Evolutionary conservation across 371 early-diverging fungal species (phyloP).

Genomic region (Lichtheimia ramosa): DNA sequence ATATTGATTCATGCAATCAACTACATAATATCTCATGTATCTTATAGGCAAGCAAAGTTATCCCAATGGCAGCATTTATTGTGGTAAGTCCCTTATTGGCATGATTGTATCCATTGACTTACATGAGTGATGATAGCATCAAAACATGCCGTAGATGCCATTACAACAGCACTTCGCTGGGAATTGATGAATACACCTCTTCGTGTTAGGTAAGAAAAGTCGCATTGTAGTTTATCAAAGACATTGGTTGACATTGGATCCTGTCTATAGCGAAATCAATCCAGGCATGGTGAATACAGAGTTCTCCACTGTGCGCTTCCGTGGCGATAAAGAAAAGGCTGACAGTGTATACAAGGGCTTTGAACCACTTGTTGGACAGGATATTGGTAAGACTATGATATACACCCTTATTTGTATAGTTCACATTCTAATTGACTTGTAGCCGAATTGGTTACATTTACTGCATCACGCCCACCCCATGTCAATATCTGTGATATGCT

Average conservation of each 20-base stretch:
- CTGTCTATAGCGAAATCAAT: constrained; percentile 42
- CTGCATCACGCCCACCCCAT: constrained; percentile 78
- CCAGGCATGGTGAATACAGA: constrained; percentile 92
- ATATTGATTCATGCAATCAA: constrained; percentile 13
- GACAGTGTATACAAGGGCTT: constrained; percentile 81
- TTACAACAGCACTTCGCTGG: constrained; percentile 71
- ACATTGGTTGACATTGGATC: not conserved
- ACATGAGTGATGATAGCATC: constrained; percentile 47
- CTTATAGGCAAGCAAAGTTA: constrained; percentile 57
- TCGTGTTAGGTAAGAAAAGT: constrained; percentile 49
- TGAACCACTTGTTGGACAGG: constrained; percentile 68
- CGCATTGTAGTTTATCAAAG: not conserved
- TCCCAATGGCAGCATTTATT: constrained; percentile 81
- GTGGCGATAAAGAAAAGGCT: constrained; percentile 80
- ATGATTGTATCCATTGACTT: no score
- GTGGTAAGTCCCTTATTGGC: constrained; percentile 39
- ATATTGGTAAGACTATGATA: constrained; percentile 47
- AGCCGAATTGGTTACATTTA: constrained; percentile 84
- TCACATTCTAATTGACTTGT: not conserved
- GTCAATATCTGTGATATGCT: constrained; percentile 80
- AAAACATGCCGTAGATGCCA: constrained; percentile 88
- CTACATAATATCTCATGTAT: constrained; percentile 2
- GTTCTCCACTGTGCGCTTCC: constrained; percentile 84
- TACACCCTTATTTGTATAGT: not conserved
- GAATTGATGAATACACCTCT: constrained; percentile 82